Evolutionary conservation across 2,329 filamentous ascomycete genomes (phyloP), one percentile per base, ranked within the genome.

Genomic region (Fusarium torulosum): DNA sequence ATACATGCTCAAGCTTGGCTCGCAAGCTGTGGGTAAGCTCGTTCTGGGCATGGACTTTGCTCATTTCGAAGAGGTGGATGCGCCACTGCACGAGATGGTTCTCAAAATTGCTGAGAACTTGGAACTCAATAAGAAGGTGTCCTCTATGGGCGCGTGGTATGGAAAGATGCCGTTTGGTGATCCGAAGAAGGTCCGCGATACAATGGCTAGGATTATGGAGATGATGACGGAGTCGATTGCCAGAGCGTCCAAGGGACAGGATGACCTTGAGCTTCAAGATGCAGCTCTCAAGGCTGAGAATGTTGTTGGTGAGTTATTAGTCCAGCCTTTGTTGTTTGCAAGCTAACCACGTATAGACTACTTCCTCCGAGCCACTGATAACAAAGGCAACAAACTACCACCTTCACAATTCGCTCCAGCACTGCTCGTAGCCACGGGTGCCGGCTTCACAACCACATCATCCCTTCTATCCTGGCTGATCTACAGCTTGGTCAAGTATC

Each of bases 381-480:
- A 74, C 66, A 83, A 85, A 38, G 86, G 86, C 25, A 79, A 85
- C 45, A 85, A 86, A 54, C 75, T 89, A 0, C 84, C 86, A 0
- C 57, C 59, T 0, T 55, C 57, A 0, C 59, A 62, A 4, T 64
- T 78, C 27, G 67, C 69, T 5, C 57, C 61, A 1, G 67, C 75
- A 0, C 75, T 88, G 0, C 76, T 87, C 3, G 84, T 88, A 2
- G 81, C 82, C 4, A 85, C 82, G 0, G 86, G 78, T 3, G 87
- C 87, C 3, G 87, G 87, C 19, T 89, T 89, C 76, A 87, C 84
- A 1, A 89, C 87, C 0, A 89, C 84, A 1, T 84, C 82, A 1
- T 85, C 85, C 0, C 79, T 89, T 1, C 78, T 89, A 2, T 87
- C 85, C 1, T 89, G 86, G 87, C 75, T 86, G 4, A 75, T 88